These are phyloP conservation scores for Quercus ilex DNA, from an alignment of 306 rosid genomes.

Conservation along the genomic window DNA sequence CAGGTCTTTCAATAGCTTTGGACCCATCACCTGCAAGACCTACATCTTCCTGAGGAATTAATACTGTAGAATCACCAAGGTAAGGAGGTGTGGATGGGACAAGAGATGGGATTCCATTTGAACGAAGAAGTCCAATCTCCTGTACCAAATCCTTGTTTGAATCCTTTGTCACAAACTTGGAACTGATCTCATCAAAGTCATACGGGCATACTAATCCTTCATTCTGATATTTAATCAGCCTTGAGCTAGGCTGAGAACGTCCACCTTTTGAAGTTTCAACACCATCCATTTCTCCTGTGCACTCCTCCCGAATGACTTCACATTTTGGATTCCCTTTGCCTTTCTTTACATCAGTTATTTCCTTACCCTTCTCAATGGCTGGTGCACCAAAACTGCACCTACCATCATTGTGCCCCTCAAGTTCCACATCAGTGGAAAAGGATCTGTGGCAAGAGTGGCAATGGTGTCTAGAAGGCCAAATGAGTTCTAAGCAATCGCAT, in stretches of 20 bases:
- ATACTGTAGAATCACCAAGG: slow-evolving; percentile 45
- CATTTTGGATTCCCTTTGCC: slow-evolving; percentile 52
- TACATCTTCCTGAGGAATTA: slow-evolving; percentile 39
- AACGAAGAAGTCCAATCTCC: slow-evolving; percentile 84
- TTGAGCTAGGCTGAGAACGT: slow-evolving; percentile 48
- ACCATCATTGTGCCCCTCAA: slow-evolving; percentile 74
- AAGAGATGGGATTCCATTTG: slow-evolving; percentile 66
- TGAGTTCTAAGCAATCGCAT: slow-evolving; percentile 85
- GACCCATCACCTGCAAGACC: slow-evolving; percentile 29
- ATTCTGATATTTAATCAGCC: slow-evolving; percentile 66
- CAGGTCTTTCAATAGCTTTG: slow-evolving; percentile 34
- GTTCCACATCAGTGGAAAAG: slow-evolving; percentile 54
- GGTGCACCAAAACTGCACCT: slow-evolving; percentile 52
- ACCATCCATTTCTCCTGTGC: slow-evolving; percentile 40
- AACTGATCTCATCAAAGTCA: slow-evolving; percentile 66
- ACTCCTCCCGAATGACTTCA: slow-evolving; percentile 44
- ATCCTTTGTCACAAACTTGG: slow-evolving; percentile 70
- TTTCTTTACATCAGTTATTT: slow-evolving; percentile 48
- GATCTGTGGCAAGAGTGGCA: slow-evolving; percentile 87
- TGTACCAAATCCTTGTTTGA: slow-evolving; percentile 64
- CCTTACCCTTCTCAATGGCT: slow-evolving; percentile 51
- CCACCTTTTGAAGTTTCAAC: slow-evolving; percentile 33
- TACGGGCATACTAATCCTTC: slow-evolving; percentile 67
- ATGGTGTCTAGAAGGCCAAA: slow-evolving; percentile 77
- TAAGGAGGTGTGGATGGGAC: slow-evolving; percentile 49